Base-by-base conservation (phyloP, 2,329 filamentous ascomycete genomes). In the Emydomyces testavorans region DNA sequence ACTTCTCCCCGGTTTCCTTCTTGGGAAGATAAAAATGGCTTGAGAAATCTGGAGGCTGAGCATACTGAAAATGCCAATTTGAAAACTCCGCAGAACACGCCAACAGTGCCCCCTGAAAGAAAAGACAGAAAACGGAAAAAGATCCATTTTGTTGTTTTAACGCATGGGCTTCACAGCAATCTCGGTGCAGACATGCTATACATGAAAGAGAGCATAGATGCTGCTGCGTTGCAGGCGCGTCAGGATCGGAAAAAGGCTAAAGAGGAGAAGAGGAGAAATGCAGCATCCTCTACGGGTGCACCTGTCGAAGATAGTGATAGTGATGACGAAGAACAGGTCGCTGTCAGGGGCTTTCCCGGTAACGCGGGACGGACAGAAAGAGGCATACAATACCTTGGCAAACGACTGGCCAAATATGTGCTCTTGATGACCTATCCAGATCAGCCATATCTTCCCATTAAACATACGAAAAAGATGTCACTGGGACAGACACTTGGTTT, bases 341-440 rank as follows among this genome's bases (percentile, higher is more conserved):
- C 96, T 57, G 90, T 95, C 2, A 76, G 90, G 54, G 90, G 90
- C 1, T 96, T 90, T 61, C 80, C 82, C 5, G 88, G 86, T 39
- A 96, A 96, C 63, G 86, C 85, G 6, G 87, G 86, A 28, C 82
- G 84, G 49, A 98, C 92, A 1, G 92, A 98, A 67, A 81, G 83
- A 54, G 92, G 92, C 13, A 96, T 98, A 60, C 94, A 96, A 64
- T 98, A 94, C 64, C 77, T 98, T 4, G 92, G 92, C 16, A 96
- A 96, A 64, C 79, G 92, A 43, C 76, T 98, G 21, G 92, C 92
- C 16, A 89, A 89, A 69, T 94, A 90, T 62, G 79, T 96, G 24
- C 73, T 98, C 36, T 77, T 82, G 45, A 81, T 94, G 69, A 94
- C 90, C 24, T 94, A 94, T 61, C 92, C 92, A 0, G 88, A 95